Evolutionary conservation across 345 rosid species (phyloP), one percentile per base, ranked within the genome.

Genomic region (Heritiera fomes): DNA sequence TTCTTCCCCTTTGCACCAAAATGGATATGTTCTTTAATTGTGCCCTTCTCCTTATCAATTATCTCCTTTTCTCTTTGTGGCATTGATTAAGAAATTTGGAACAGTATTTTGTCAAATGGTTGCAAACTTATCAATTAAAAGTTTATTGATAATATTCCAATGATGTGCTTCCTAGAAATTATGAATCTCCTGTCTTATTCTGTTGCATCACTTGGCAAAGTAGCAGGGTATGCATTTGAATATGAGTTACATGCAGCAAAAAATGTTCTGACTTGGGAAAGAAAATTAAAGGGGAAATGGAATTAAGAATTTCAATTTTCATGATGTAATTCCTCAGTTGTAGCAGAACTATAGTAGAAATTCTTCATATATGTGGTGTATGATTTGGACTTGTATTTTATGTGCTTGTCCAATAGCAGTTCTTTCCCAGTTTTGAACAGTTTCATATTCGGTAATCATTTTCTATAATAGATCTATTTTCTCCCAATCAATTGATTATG

Each of bases 401-500:
- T 71, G 45, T 50, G 61, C 75, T 71, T 50, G 62, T 7, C 15
- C 43, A 56, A 53, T 58, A 23, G 13, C 50, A 70, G 11, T 59
- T 56, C 56, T 79, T 62, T 66, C 67, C 75, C 65, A 59, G 43
- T n/a, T 59, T 46, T 65, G 43, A 71, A 40, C 43, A 59, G 60
- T 69, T 75, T 32, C 5, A 5, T 30, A 40, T 60, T 73, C 32
- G 28, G 17, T 43, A 34, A 34, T 34, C 30, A 72, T 34, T 53
- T 40, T 30, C 12, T 38, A 61, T 73, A 28, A 52, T 74, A 74
- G 64, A 81, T 68, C 41, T 63, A 46, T 17, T 73, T 62, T 58
- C n/a, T 53, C 45, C 23, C 6, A 49, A 71, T 73, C 15, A 32
- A 56, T 79, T 84, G 60, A 53, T 61, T 66, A 71, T 82, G 66